Evolutionary conservation across 768 basidiomycete species (phyloP).

Genomic region (Phlegmacium glaucopus): DNA sequence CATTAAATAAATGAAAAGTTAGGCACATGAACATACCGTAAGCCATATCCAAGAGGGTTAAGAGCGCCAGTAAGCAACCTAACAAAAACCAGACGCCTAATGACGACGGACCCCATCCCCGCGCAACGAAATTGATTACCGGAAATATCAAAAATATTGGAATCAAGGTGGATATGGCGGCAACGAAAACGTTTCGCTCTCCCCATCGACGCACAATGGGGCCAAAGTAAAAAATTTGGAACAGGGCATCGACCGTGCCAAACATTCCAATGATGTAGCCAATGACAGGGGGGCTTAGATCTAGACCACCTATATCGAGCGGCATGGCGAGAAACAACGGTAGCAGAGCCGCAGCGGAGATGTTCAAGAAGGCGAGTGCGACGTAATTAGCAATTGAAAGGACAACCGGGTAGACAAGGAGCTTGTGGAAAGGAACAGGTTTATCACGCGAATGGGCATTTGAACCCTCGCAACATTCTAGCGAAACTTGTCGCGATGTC

Average conservation of each 20-base stretch:
- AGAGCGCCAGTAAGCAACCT: constrained; percentile 21
- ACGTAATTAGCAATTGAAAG: constrained; percentile 71
- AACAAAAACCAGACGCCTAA: constrained; percentile 36
- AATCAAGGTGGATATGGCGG: constrained; percentile 33
- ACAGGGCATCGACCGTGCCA: constrained; percentile 35
- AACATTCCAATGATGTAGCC: constrained; percentile 51
- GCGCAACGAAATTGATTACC: constrained; percentile 39
- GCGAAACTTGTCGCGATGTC: constrained; percentile 7
- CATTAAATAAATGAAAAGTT: neutral
- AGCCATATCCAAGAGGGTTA: constrained; percentile 39
- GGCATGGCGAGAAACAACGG: constrained; percentile 74
- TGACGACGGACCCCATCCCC: constrained; percentile 30
- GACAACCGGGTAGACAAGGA: constrained; percentile 52
- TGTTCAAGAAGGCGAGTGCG: constrained; percentile 60
- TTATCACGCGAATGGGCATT: constrained; percentile 15
- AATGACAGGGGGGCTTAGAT: constrained; percentile 56
- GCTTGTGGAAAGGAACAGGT: constrained; percentile 37
- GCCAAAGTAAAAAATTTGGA: constrained; percentile 41
- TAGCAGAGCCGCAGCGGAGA: constrained; percentile 47
- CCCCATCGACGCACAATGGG: constrained; percentile 40
- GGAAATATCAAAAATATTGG: constrained; percentile 42
- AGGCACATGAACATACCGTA: constrained; percentile 34
- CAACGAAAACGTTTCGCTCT: constrained; percentile 36
- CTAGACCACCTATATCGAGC: constrained; percentile 60
- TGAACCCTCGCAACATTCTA: constrained; percentile 13